Base-by-base conservation (phyloP, 2,329 filamentous ascomycete species). In the Fusarium annulatum region DNA sequence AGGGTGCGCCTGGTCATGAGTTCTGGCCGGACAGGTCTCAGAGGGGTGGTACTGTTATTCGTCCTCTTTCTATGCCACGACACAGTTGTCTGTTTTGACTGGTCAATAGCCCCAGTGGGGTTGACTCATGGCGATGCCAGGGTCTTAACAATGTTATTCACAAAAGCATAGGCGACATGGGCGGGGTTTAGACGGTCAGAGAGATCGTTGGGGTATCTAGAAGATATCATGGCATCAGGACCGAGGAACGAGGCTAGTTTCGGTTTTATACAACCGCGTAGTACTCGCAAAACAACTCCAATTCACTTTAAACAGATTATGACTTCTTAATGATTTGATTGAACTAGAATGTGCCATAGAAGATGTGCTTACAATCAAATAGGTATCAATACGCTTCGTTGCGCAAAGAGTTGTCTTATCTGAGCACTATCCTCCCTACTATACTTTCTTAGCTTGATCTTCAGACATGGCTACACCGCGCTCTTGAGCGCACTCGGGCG, bases 271-370 rank as follows among this genome's bases (percentile, higher is more conserved):
- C 48, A 61, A 52, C 51, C 30, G 36, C 28, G 38, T 61, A 67
- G 72, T 53, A 46, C 59, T 64, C 57, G 59, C 63, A 60, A 74
- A 64, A 72, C 64, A 72, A 76, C 75, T 77, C 75, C 76, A 76
- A 77, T 78, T 69, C 75, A 78, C 38, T 73, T 59, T 48, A 26
- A 69, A 60, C n/a, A 56, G 38, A 48, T 51, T 36, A 34, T 34
- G n/a, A 18, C 33, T n/a, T 48, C 30, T 33, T 28, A 26, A n/a
- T 64, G 16, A 45, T 63, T 26, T 53, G 21, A 41, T 36, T 53
- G 28, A 19, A 16, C 26, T n/a, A 23, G 9, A 18, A 23, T 15
- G 30, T 52, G 49, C 14, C 14, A 28, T 21, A 46, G 21, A 33
- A 38, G 26, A 19, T 21, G 34, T 33, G n/a, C 26, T 41, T 28